These are phyloP conservation scores for Porcisia deanei DNA, from an alignment of 208 protist species.

Conservation along the genomic window DNA sequence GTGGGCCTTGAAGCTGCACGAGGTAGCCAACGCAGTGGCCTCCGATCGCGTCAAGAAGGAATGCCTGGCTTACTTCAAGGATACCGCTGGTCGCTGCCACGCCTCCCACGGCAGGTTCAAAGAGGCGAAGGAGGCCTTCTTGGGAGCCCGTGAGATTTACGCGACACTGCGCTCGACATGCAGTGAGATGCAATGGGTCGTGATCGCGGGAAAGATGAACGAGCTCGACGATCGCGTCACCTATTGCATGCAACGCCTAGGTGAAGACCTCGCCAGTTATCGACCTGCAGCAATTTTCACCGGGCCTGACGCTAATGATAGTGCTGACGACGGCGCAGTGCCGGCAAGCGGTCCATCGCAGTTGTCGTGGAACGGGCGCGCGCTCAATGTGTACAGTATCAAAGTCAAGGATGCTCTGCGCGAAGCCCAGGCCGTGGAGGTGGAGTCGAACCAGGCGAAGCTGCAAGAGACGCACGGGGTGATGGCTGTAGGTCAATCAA, in stretches of 20 bases:
- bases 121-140: constrained; percentile 63
- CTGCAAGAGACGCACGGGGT: constrained; percentile 42
- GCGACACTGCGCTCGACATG: constrained; percentile 29
- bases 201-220: constrained; percentile 63
- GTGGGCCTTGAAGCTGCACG: constrained; percentile 65
- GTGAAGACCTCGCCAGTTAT: constrained; percentile 60
- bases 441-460: constrained; percentile 51
- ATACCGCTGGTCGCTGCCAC: constrained; percentile 53
- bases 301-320: neutral
- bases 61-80: constrained; percentile 63
- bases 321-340: constrained; percentile 10
- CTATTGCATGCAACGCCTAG: constrained; percentile 84
- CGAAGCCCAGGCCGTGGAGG: constrained; percentile 55
- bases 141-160: constrained; percentile 57
- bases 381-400: constrained; percentile 65
- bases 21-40: constrained; percentile 55
- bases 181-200: constrained; percentile 35
- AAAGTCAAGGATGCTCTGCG: constrained; percentile 85
- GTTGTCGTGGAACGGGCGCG: constrained; percentile 75
- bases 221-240: constrained; percentile 85
- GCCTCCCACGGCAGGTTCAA: constrained; percentile 51
- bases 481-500: constrained; percentile 65
- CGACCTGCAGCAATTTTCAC: constrained; percentile 23
- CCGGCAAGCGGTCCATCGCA: constrained; percentile 29
- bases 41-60: constrained; percentile 49